Conservation (phyloP, 2,329 filamentous ascomycete species). For the Hypomyces perniciosus region DNA sequence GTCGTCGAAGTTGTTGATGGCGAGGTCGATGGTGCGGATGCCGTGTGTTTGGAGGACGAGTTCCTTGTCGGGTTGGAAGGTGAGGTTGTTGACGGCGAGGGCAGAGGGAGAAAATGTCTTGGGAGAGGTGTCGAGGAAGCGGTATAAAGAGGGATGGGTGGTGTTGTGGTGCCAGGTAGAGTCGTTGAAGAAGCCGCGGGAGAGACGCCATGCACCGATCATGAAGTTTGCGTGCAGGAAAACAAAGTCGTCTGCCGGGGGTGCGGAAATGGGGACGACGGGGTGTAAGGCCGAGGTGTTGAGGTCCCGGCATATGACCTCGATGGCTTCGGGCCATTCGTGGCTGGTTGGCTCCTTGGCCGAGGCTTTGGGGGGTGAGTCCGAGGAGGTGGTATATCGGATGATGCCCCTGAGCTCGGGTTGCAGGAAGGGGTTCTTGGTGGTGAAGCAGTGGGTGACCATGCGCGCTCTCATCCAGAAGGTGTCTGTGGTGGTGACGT, state of each 20-base stretch:
- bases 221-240: constrained; percentile 48
- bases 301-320: constrained; percentile 47
- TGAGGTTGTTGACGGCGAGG: constrained; percentile 24
- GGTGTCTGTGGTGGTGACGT: constrained; percentile 44
- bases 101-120: constrained; percentile 4
- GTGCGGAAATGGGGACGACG: constrained; percentile 28
- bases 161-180: constrained; percentile 41
- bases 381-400: constrained; percentile 19
- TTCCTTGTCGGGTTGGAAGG: constrained; percentile 25
- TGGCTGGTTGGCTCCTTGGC: constrained; percentile 30
- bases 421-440: constrained; percentile 24
- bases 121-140: constrained; percentile 24
- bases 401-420: constrained; percentile 27
- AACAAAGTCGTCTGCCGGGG: constrained; percentile 35
- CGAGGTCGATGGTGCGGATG: constrained; percentile 47
- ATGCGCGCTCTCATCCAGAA: constrained; percentile 59
- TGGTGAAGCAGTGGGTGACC: constrained; percentile 34
- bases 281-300: constrained; percentile 43
- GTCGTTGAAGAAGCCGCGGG: constrained; percentile 49
- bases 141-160: constrained; percentile 31
- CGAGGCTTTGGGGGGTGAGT: neutral
- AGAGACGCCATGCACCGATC: constrained; percentile 47
- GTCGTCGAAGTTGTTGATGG: constrained; percentile 56
- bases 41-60: constrained; percentile 46
- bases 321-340: constrained; percentile 44